Conservation (phyloP, 495 filamentous ascomycete genomes). For the Tetracladium marchalianum region DNA sequence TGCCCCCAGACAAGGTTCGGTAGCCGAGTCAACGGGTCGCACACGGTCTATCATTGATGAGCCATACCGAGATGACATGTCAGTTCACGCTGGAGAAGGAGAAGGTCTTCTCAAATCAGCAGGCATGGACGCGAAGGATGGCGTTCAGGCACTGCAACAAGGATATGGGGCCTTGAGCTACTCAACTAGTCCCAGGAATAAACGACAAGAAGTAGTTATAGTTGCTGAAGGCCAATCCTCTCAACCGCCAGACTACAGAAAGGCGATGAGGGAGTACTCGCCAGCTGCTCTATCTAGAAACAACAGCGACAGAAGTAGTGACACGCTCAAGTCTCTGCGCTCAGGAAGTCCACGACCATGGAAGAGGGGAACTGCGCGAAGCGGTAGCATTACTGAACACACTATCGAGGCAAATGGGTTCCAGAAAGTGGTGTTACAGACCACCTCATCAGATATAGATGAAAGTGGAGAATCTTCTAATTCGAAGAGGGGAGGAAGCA, state of each 20-base stretch:
- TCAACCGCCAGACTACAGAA: too few relatives aligned
- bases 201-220: too few relatives aligned
- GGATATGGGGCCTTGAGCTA: constrained; percentile 48
- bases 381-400: constrained; percentile 84
- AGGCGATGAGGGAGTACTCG: too few relatives aligned
- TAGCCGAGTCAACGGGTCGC: background rate
- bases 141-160: constrained; percentile 53
- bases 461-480: background rate
- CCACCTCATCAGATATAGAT: constrained; percentile 7
- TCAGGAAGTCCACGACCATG: constrained; percentile 13
- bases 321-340: constrained; percentile 31
- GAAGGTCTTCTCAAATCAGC: constrained; percentile 39
- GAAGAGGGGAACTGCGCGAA: constrained; percentile 53
- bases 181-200: background rate
- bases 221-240: too few relatives aligned
- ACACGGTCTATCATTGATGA: constrained; percentile 13
- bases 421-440: constrained; percentile 65
- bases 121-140: constrained; percentile 51
- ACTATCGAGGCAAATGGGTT: constrained; percentile 72
- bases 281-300: constrained; percentile 16
- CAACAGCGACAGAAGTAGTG: constrained; percentile 29
- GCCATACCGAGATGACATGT: constrained; percentile 15
- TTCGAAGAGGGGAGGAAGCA: background rate
- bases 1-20: constrained; percentile 7
- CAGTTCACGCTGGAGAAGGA: constrained; percentile 38